Conservation (phyloP, 306 rosid species). For the Vigna trinervia region DNA sequence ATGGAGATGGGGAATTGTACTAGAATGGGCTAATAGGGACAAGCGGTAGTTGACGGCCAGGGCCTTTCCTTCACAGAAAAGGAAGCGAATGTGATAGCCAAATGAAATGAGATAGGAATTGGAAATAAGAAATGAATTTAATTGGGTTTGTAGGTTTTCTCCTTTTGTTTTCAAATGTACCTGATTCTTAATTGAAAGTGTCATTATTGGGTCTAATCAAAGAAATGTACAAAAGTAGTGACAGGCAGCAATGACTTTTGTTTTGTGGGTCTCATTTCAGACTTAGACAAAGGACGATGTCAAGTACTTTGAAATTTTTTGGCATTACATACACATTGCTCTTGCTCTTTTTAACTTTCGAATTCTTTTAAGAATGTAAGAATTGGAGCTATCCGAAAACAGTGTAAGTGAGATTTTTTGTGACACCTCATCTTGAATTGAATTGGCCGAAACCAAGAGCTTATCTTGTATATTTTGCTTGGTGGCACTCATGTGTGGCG, state of each 20-base stretch:
- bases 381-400: constrained; percentile 23
- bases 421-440: constrained; percentile 33
- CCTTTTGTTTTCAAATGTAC: constrained; percentile 26
- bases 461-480: constrained; percentile 12
- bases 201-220: constrained; percentile 47
- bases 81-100: constrained; percentile 45
- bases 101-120: constrained; percentile 10
- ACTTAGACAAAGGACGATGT: constrained; percentile 41
- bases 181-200: background rate
- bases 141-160: constrained; percentile 34
- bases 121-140: background rate
- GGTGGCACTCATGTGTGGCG: constrained; percentile 47
- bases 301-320: constrained; percentile 32
- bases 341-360: background rate
- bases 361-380: constrained; percentile 9
- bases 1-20: too few relatives aligned
- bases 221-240: constrained; percentile 26
- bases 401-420: constrained; percentile 36
- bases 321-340: background rate
- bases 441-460: background rate
- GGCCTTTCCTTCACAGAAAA: constrained; percentile 62
- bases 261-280: constrained; percentile 45
- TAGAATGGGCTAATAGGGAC: constrained; percentile 41
- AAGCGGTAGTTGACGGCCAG: constrained; percentile 58
- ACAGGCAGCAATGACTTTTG: background rate